Percentiles rank a stretch among this genome's conserved stretches.
These are phyloP conservation scores for Apocynum venetum DNA, from an alignment of 257 asterid genomes.

Conservation along the genomic window DNA sequence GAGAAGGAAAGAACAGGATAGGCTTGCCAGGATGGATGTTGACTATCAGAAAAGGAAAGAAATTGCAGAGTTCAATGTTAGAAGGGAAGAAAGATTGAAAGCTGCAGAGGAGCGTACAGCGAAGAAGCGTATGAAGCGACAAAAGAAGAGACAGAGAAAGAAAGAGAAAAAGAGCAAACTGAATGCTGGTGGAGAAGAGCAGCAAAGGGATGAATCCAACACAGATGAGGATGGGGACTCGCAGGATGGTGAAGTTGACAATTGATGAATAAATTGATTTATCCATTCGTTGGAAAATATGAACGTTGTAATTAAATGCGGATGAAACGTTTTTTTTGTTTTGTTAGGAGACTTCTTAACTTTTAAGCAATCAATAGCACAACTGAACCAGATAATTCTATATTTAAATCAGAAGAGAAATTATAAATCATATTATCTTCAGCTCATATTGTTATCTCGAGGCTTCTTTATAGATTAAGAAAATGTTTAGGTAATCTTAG, in stretches of 20 bases:
- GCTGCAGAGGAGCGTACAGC: conserved; percentile 91
- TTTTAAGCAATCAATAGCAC: too few relatives aligned
- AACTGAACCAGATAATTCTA: too few relatives aligned
- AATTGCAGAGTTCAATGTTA: conserved; percentile 58
- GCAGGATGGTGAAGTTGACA: conserved; percentile 36
- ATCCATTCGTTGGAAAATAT: background rate
- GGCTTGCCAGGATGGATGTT: conserved; percentile 90
- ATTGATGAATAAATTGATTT: background rate
- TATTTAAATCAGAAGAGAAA: too few relatives aligned
- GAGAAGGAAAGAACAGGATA: conserved; percentile 96
- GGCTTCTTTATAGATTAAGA: too few relatives aligned
- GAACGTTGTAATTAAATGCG: too few relatives aligned
- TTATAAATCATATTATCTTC: too few relatives aligned
- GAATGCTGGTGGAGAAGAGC: conserved; percentile 40
- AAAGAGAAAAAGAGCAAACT: conserved; percentile 48
- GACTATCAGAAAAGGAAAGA: conserved; percentile 75
- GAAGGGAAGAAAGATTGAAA: conserved; percentile 80
- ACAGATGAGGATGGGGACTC: conserved; percentile 53
- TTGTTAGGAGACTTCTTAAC: too few relatives aligned
- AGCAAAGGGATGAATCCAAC: conserved; percentile 38
- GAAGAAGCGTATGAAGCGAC: conserved; percentile 76
- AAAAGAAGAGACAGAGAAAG: conserved; percentile 77
- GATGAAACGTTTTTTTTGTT: too few relatives aligned
- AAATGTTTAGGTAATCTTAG: too few relatives aligned
- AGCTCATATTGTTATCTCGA: too few relatives aligned